Percentiles rank a stretch among this genome's conserved stretches.
Evolutionary conservation across 345 rosid species (phyloP).

Genomic region (Nasturtium officinale): DNA sequence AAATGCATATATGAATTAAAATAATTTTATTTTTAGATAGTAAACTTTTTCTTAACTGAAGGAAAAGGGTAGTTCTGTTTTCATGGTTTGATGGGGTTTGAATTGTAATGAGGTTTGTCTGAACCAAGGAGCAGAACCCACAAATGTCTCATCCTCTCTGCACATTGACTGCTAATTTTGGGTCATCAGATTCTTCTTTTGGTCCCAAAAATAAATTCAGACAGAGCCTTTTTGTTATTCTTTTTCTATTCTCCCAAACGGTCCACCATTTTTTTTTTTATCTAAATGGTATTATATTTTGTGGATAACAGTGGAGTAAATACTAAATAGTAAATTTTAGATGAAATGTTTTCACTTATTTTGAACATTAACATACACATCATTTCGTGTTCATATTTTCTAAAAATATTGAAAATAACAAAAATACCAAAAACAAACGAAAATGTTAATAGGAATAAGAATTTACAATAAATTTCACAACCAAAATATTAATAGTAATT

Average conservation of each 20-base stretch:
- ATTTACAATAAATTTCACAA: neutral
- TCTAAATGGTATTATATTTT: neutral
- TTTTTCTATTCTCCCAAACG: neutral
- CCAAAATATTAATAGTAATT: neutral
- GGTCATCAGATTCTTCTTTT: slow-evolving; percentile 32
- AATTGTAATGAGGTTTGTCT: slow-evolving; percentile 28
- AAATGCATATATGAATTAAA: too few species aligned
- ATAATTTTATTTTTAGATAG: neutral
- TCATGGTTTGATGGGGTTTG: slow-evolving; percentile 29
- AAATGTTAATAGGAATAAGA: too few species aligned
- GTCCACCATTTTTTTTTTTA: slow-evolving; percentile 1
- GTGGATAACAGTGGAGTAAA: too few species aligned
- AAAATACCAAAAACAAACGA: too few species aligned
- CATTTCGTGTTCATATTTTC: neutral
- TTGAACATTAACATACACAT: neutral
- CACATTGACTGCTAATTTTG: slow-evolving; percentile 46
- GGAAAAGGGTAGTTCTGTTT: slow-evolving; percentile 1
- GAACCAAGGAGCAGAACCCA: slow-evolving; percentile 38
- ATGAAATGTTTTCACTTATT: too few species aligned
- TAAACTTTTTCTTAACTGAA: neutral
- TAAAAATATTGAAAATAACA: neutral
- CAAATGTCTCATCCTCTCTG: slow-evolving; percentile 49
- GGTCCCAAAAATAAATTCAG: slow-evolving; percentile 7
- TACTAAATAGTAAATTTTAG: too few species aligned
- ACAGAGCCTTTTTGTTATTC: slow-evolving; percentile 8